Evolutionary conservation across 2,329 filamentous ascomycete genomes (phyloP).

Genomic region (Nannizzia gypsea): DNA sequence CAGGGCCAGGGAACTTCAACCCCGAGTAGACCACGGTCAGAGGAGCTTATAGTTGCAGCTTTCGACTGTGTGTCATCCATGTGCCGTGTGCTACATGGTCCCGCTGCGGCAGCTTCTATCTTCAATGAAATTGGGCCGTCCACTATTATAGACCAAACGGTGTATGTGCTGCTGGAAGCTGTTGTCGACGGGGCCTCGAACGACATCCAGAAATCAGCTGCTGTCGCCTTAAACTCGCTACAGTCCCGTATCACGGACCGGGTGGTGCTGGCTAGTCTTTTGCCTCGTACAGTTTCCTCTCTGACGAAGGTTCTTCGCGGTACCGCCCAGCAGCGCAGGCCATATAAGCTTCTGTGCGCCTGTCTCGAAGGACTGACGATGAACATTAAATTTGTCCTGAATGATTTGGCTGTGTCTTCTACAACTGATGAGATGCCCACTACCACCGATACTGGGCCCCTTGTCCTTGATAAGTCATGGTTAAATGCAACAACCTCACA

Average conservation of each 20-base stretch:
- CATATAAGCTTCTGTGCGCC: slow-evolving; percentile 52
- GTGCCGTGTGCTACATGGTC: slow-evolving; percentile 39
- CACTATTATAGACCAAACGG: slow-evolving; percentile 67
- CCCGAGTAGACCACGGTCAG: slow-evolving; percentile 32
- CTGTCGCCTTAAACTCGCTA: slow-evolving; percentile 52
- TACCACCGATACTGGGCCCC: slow-evolving; percentile 26
- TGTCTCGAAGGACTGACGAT: slow-evolving; percentile 48
- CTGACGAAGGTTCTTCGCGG: slow-evolving; percentile 64
- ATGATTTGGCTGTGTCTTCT: slow-evolving; percentile 29
- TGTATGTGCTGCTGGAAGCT: slow-evolving; percentile 68
- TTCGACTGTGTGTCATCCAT: slow-evolving; percentile 54
- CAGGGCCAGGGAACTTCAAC: slow-evolving; percentile 17
- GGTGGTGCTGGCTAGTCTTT: slow-evolving; percentile 67
- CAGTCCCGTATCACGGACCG: slow-evolving; percentile 55
- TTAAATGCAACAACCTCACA: slow-evolving; percentile 67
- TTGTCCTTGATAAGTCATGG: slow-evolving; percentile 49
- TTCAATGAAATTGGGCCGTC: slow-evolving; percentile 48
- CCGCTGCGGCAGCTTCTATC: slow-evolving; percentile 32
- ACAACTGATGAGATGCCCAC: slow-evolving; percentile 14
- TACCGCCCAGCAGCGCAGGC: slow-evolving; percentile 49
- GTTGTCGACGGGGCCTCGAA: slow-evolving; percentile 53
- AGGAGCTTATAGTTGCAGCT: slow-evolving; percentile 63
- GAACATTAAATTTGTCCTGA: slow-evolving; percentile 36
- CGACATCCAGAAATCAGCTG: slow-evolving; percentile 59
- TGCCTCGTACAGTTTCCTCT: slow-evolving; percentile 77